Evolutionary conservation across 176 grass and related monocot species (phyloP), one percentile per base, ranked within the genome.

Genomic region (Triticum turgidum): DNA sequence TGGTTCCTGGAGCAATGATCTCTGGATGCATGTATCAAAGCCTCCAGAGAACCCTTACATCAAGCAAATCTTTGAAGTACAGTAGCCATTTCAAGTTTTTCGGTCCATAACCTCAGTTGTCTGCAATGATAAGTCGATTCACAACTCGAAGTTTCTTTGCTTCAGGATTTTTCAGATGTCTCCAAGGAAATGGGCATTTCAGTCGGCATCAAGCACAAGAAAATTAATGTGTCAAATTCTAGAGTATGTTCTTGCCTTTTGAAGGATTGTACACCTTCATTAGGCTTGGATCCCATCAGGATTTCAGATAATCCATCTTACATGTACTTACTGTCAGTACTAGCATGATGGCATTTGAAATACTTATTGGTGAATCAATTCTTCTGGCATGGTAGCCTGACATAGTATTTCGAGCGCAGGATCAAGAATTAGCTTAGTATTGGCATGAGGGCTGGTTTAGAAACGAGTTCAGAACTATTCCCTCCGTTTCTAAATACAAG

Each of bases 11-110:
- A 91, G 87, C 73, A 91, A 87, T 88, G 92, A 96, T 65, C 89
- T 99, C 67, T 99, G 92, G 94, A 89, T 99, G 83, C 97, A 99
- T 86, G 94, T 94, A 44, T 99, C 97, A 72, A 99, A 99, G 88
- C 94, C 97, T 83, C 94, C 97, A 65, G 97, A 99, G 83, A 99
- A 99, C 85, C 86, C 86, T 45, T 93, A 96, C 69, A 99, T 99
- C 80, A 99, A 96, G 61, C 91, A 99, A 89, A 89, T 99, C 78
- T 91, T 94, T 79, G 94, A 99, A 82, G 97, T 99, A 91, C 68
- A 85, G 70, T 73, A 5, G 65, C 39, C 27, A n/a, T 86, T 77
- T 70, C 74, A 54, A 69, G 24, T 30, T 71, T 73, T 45, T 87
- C 89, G 45, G 63, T 52, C 18, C 61, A 51, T 86, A 74, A 75